Conservation (phyloP, 306 rosid species). For the Crotalaria pallida region DNA sequence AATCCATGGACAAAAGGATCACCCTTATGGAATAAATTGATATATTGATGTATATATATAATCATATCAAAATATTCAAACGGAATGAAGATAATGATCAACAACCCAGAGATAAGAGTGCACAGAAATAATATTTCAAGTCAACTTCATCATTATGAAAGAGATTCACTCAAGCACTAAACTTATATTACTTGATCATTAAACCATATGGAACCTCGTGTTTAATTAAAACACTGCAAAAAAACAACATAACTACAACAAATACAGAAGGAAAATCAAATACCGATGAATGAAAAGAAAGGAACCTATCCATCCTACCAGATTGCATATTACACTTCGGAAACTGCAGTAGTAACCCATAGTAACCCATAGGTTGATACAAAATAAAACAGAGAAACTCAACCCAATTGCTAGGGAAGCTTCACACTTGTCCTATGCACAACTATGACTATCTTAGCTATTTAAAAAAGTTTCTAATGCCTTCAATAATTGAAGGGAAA, state of each 20-base stretch:
- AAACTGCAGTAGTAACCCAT: not conserved
- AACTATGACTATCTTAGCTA: not conserved
- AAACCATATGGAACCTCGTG: not conserved
- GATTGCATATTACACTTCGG: not conserved
- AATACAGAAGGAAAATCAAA: not conserved
- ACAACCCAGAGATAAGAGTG: not conserved
- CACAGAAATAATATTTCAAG: not conserved
- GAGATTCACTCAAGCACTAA: not conserved
- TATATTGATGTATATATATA: not conserved
- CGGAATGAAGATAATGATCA: slow-evolving; percentile 4
- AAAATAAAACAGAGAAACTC: not conserved
- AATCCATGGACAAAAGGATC: slow-evolving; percentile 7
- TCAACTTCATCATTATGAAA: not conserved
- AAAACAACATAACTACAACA: not conserved
- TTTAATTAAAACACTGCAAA: not conserved
- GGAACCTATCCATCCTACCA: not conserved
- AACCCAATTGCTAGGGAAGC: not conserved
- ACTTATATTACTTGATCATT: not conserved
- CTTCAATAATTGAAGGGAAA: not conserved
- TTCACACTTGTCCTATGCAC: not conserved
- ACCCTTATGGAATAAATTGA: not conserved
- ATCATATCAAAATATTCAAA: not conserved
- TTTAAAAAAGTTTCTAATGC: not conserved
- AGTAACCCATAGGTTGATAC: not conserved
- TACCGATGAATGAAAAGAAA: not conserved